Conservation (phyloP, 2,329 filamentous ascomycete species). For the Balansia obtecta region DNA sequence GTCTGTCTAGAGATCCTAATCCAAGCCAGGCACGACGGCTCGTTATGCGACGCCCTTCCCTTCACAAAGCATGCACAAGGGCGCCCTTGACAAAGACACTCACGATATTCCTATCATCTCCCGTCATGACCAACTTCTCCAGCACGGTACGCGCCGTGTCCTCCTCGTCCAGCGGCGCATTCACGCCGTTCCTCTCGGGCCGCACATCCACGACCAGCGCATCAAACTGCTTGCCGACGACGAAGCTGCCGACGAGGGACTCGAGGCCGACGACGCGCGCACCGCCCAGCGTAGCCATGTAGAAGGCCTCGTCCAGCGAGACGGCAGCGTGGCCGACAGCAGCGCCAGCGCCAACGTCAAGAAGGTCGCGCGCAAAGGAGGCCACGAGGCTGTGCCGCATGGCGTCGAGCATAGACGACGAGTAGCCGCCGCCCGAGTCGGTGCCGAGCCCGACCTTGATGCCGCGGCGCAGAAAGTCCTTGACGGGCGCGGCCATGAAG, state of each 20-base stretch:
- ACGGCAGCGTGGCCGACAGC: slow-evolving; percentile 27
- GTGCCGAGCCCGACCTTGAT: slow-evolving; percentile 58
- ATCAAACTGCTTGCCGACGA: slow-evolving; percentile 49
- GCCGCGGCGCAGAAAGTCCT: slow-evolving; percentile 41
- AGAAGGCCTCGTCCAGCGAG: slow-evolving; percentile 40
- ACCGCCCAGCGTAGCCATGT: slow-evolving; percentile 48
- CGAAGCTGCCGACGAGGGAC: slow-evolving; percentile 42
- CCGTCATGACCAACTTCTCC: slow-evolving; percentile 55
- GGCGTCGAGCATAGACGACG: slow-evolving; percentile 43
- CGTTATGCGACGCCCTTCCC: background rate
- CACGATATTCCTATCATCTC: slow-evolving; percentile 48
- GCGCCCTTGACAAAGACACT: slow-evolving; percentile 41
- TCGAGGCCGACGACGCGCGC: slow-evolving; percentile 44
- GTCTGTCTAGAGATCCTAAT: too few relatives aligned
- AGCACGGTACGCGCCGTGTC: slow-evolving; percentile 36
- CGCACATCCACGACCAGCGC: slow-evolving; percentile 36
- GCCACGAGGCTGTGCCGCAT: slow-evolving; percentile 47
- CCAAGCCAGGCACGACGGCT: too few relatives aligned
- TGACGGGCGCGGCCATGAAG: slow-evolving; percentile 49
- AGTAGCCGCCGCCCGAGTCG: slow-evolving; percentile 51
- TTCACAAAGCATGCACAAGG: slow-evolving; percentile 11
- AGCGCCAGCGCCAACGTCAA: slow-evolving; percentile 24
- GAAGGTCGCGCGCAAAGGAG: slow-evolving; percentile 33
- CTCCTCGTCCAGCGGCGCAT: slow-evolving; percentile 38
- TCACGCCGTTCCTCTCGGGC: slow-evolving; percentile 24